These are phyloP conservation scores for Dichotomocladium elegans DNA, from an alignment of 371 early-diverging fungal species.

Conservation along the genomic window DNA sequence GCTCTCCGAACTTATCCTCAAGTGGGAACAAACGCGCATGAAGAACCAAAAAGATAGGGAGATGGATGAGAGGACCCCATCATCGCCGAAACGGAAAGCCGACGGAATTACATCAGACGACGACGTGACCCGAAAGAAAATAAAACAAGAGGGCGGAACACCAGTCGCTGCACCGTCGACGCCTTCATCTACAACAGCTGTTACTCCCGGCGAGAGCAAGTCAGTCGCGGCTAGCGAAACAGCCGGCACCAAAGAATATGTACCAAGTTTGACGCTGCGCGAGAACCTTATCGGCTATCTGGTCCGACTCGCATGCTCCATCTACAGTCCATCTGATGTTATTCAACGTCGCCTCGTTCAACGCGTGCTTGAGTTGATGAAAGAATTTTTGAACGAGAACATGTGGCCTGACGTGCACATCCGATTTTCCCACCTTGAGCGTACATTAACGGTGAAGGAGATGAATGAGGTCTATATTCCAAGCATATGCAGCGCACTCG, in stretches of 20 bases:
- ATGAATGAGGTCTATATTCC: conserved; percentile 34
- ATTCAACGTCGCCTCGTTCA: conserved; percentile 51
- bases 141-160: conserved; percentile 4
- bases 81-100: conserved; percentile 20
- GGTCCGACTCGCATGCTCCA: conserved; percentile 67
- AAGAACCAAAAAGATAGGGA: neutral
- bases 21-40: conserved; percentile 76
- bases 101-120: conserved; percentile 8
- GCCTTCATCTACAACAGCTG: neutral
- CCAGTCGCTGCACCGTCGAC: neutral
- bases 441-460: conserved; percentile 40
- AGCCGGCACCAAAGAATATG: conserved; percentile 32
- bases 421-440: conserved; percentile 47
- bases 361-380: conserved; percentile 61
- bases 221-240: neutral
- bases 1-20: conserved; percentile 82
- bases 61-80: conserved; percentile 9
- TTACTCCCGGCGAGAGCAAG: neutral
- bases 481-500: conserved; percentile 62
- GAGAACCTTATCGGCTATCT: conserved; percentile 70
- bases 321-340: conserved; percentile 51
- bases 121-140: conserved; percentile 9
- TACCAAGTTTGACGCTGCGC: conserved; percentile 51
- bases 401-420: conserved; percentile 63
- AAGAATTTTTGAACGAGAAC: conserved; percentile 52